These are phyloP conservation scores for Phoma sp. DNA, from an alignment of 2,329 filamentous ascomycete genomes.

Conservation along the genomic window DNA sequence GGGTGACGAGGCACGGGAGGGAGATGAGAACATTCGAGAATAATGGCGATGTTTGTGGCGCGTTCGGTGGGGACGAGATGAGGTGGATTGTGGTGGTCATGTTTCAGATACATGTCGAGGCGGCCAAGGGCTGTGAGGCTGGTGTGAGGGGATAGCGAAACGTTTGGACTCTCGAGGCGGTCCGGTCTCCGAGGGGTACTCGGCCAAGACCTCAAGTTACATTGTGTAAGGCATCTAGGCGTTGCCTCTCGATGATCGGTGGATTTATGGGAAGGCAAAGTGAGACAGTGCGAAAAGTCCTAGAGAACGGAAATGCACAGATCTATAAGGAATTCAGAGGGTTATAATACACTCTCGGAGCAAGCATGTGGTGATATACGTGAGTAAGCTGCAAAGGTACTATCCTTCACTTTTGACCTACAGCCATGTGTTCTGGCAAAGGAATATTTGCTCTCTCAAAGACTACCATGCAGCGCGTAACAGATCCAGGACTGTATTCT, in stretches of 20 bases:
- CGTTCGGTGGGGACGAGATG: background rate
- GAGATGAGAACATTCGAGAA: background rate
- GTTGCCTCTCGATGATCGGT: background rate
- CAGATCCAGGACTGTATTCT: too few species aligned
- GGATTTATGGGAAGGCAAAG: background rate
- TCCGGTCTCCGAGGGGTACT: background rate
- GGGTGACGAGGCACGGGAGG: slow-evolving; percentile 7
- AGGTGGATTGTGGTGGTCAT: background rate
- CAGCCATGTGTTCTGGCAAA: too few species aligned
- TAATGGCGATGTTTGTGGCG: background rate
- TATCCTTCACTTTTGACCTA: background rate
- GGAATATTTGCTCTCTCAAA: too few species aligned
- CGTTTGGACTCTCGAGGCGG: background rate
- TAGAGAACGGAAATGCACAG: background rate
- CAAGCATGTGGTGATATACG: too few species aligned
- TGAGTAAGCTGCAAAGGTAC: too few species aligned
- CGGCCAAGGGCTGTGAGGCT: background rate
- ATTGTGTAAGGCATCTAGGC: background rate
- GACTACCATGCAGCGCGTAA: too few species aligned
- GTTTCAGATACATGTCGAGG: slow-evolving; percentile 3
- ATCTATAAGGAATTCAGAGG: background rate
- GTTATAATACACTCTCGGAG: background rate
- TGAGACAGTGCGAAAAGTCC: background rate
- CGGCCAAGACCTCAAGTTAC: too few species aligned
- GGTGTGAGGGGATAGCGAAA: background rate